Base-by-base conservation (phyloP, 169 alveolate species). In the Cryptosporidium sp. region DNA sequence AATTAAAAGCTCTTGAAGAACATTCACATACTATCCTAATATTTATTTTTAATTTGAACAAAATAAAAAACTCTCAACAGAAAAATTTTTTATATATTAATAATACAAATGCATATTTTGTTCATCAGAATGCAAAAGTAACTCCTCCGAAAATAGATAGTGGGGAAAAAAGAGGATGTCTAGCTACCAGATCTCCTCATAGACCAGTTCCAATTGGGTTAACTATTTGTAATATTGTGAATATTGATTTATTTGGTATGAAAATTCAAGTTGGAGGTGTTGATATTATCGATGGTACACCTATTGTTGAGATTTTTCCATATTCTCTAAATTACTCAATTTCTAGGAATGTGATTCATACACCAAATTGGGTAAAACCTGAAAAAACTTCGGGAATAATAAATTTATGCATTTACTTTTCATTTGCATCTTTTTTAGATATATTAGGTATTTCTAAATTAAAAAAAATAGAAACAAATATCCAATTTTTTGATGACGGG, bases 131-230 rank as follows among this genome's bases (percentile, higher is more conserved):
- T 73, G 72, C 86, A 60, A 73, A 73, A 33, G 68, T 73, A 29
- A 73, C 53, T 73, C 85, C 85, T 52, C 86, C 86, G 14, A 52
- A 73, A 73, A 56, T 56, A 73, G 52, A 35, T 60, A 56, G 37
- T 8, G 71, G 70, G 35, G 86, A 58, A 31, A 73, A 73, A 60
- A 73, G 45, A 42, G 86, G 86, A 8, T 73, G 70, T 52, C 33
- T 73, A 60, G 86, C 86, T 29, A 73, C 86, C 18, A 45, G 86
- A 21, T 73, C 86, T 35, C 86, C 86, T 35, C 86, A 73, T 37
- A 73, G 70, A 31, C 86, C 86, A 18, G 37, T 31, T 16, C 86
- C 86, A 37, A 56, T 73, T 33, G 72, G 70, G 18, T 18, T 73
- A n/a, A 56, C 86, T 23, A 42, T 73, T 56, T 73, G 70, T 31